These are phyloP conservation scores for Brassica cretica DNA, from an alignment of 345 rosid species.

Conservation along the genomic window DNA sequence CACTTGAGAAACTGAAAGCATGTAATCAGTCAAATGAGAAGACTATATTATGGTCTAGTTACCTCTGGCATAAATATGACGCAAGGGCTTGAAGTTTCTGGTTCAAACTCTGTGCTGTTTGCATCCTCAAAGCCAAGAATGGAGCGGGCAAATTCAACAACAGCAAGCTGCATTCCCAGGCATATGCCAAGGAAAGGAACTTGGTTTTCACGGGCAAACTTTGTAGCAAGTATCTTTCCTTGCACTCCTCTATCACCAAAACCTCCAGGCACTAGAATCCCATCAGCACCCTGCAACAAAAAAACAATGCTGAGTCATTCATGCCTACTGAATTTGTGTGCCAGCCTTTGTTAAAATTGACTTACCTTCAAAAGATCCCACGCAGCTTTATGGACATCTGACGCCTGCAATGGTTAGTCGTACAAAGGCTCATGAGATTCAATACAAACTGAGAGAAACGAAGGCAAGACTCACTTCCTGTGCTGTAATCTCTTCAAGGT, in stretches of 20 bases:
- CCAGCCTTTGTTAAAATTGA: neutral
- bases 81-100: constrained; percentile 67
- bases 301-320: neutral
- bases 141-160: constrained; percentile 76
- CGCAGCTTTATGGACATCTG: constrained; percentile 59
- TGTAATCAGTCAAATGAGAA: constrained; percentile 1
- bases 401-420: constrained; percentile 46
- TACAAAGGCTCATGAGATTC: constrained; percentile 17
- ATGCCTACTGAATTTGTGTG: neutral
- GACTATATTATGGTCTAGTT: neutral
- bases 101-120: constrained; percentile 78
- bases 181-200: constrained; percentile 81
- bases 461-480: constrained; percentile 44
- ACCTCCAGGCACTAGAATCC: constrained; percentile 82
- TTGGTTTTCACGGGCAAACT: constrained; percentile 71
- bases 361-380: constrained; percentile 70
- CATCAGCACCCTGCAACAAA: constrained; percentile 63
- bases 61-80: constrained; percentile 89
- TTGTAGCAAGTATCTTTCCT: constrained; percentile 82
- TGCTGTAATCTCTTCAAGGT: constrained; percentile 65
- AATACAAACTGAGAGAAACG: constrained; percentile 18
- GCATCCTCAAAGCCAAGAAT: constrained; percentile 66
- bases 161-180: constrained; percentile 87
- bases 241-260: constrained; percentile 90
- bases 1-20: neutral